Base-by-base conservation (phyloP, 352 stramenopile species). In the Phytophthora nicotianae region DNA sequence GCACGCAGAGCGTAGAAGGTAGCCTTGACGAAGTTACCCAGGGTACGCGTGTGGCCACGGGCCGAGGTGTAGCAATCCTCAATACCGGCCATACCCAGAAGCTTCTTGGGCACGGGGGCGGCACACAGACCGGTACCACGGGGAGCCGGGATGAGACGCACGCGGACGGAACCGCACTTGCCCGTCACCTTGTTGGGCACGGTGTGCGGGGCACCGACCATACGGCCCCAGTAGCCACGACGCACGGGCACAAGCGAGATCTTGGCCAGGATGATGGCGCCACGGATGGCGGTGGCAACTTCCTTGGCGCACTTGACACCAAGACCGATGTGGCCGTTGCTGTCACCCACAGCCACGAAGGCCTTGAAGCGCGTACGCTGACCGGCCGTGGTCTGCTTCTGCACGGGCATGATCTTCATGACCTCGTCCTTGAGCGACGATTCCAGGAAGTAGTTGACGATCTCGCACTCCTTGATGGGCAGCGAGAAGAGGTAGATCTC, bases 401-500 rank as follows among this genome's bases (percentile, higher is more conserved):
- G 97, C 51, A 99, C 97, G 58, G 97, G 97, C 96, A 99, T 99
- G 88, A 99, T 99, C 91, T 99, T 99, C 97, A 99, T 99, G 50
- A 99, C 97, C 75, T 99, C 98, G 79, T 99, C 98, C 79, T 99
- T 98, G 58, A 99, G 96, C 80, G 94, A 96, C 58, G 97, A 78
- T 80, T 98, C 97, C 17, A 99, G 79, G 84, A 99, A 99, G 81
- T 98, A 91, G 83, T 99, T 98, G 68, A 99, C 97, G 77, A 99
- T 99, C 77, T 99, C 91, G 71, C 90, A 97, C 89, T 99, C 97
- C 93, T 99, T 99, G 81, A 99, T 98, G 50, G 97, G 96, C 66
- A 99, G 91, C 74, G 96, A 99, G 86, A 98, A 99, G 58, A 99
- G 93, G 85, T 99, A 99, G 80, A 99, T 99, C 83, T 99, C 97